Percentiles rank a stretch among this genome's conserved stretches.
Conservation (phyloP, 2,329 filamentous ascomycete species). For the Aspergillus fijiensis region DNA sequence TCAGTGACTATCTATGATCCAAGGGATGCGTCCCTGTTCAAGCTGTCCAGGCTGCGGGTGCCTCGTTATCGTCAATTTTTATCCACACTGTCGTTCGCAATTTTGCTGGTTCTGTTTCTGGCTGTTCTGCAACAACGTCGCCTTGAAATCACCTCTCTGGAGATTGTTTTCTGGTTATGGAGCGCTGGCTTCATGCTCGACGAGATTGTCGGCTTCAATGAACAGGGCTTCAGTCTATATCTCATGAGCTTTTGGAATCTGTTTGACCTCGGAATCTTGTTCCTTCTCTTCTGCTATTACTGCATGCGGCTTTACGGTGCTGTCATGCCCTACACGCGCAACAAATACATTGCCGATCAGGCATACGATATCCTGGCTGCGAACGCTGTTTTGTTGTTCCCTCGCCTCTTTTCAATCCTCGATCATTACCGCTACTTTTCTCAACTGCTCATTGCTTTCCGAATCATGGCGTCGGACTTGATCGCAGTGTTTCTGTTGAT, state of each 20-base stretch:
- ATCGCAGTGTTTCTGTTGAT: slow-evolving; percentile 82
- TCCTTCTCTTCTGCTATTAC: slow-evolving; percentile 85
- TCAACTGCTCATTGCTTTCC: slow-evolving; percentile 87
- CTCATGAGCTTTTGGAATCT: slow-evolving; percentile 98
- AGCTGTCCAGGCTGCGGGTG: slow-evolving; percentile 84
- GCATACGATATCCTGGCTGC: slow-evolving; percentile 93
- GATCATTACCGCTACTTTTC: slow-evolving; percentile 97
- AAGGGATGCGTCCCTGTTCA: slow-evolving; percentile 83
- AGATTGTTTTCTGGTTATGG: slow-evolving; percentile 96
- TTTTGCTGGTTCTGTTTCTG: slow-evolving; percentile 81
- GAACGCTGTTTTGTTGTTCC: slow-evolving; percentile 84
- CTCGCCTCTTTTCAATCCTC: slow-evolving; percentile 85
- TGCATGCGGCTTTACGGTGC: slow-evolving; percentile 85
- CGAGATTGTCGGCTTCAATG: slow-evolving; percentile 92
- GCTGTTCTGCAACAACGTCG: slow-evolving; percentile 76
- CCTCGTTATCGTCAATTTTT: slow-evolving; percentile 89
- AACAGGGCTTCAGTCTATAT: slow-evolving; percentile 93
- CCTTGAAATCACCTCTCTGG: slow-evolving; percentile 75
- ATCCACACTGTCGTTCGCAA: slow-evolving; percentile 81
- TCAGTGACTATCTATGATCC: slow-evolving; percentile 89
- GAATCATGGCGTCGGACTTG: slow-evolving; percentile 88
- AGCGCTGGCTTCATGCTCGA: slow-evolving; percentile 96
- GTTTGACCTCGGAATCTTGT: slow-evolving; percentile 85
- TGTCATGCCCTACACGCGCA: slow-evolving; percentile 70
- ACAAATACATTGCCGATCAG: slow-evolving; percentile 71